Evolutionary conservation across 305 asterid genomes (phyloP).

Genomic region (Fraxinus greggii): DNA sequence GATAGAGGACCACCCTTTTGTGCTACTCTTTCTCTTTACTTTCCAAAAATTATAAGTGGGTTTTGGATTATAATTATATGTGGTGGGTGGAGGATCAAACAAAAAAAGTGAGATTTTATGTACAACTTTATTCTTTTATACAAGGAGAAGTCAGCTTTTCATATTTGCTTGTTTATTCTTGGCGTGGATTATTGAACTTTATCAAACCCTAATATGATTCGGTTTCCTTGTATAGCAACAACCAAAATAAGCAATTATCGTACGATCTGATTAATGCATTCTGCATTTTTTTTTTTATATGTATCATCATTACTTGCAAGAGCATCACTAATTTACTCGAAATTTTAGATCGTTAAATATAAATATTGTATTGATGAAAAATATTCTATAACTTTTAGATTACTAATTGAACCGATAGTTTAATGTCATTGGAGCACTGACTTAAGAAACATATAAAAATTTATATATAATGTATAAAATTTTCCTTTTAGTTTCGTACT

Average conservation of each 20-base stretch:
- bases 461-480: too few relatives aligned
- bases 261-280: not conserved
- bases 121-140: not conserved
- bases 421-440: not conserved
- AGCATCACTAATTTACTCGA: not conserved
- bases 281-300: not conserved
- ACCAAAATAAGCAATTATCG: not conserved
- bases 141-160: not conserved
- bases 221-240: not conserved
- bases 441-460: not conserved
- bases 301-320: not conserved
- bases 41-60: not conserved
- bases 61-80: not conserved
- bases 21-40: not conserved
- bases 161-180: not conserved
- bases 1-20: not conserved
- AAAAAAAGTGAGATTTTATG: not conserved
- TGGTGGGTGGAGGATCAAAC: not conserved
- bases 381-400: too few relatives aligned
- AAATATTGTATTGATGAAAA: not conserved
- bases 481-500: not conserved
- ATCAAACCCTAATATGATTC: not conserved
- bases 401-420: not conserved
- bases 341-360: not conserved
- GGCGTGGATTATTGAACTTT: not conserved